Evolutionary conservation across 805 yeast genomes (phyloP).

Genomic region (Yueomyces sp.): DNA sequence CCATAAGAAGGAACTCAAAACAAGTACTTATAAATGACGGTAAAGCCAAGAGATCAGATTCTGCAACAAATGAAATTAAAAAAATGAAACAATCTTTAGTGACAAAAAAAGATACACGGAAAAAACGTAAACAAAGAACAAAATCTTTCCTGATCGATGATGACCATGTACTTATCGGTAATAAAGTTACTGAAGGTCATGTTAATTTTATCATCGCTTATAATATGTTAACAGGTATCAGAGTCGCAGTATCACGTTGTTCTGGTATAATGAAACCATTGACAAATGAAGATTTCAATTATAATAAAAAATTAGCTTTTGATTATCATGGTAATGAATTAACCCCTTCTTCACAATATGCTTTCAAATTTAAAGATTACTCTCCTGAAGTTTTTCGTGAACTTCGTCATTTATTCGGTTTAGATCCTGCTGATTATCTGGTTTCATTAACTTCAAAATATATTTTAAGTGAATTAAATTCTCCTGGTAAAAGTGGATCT

Average conservation of each 20-base stretch:
- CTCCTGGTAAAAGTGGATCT: conserved; percentile 96
- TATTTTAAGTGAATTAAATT: conserved; percentile 78
- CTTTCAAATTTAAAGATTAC: conserved; percentile 93
- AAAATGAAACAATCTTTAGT: conserved; percentile 38
- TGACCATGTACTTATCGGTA: conserved; percentile 51
- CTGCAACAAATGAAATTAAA: conserved; percentile 32
- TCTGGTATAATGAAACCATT: conserved; percentile 73
- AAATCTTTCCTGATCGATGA: conserved; percentile 36
- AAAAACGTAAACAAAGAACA: conserved; percentile 22
- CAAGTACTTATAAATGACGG: conserved; percentile 8
- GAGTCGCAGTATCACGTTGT: conserved; percentile 88
- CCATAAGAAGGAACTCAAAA: background rate
- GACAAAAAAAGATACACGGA: conserved; percentile 29
- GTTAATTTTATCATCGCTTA: conserved; percentile 88
- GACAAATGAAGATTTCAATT: conserved; percentile 50
- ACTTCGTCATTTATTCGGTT: conserved; percentile 61
- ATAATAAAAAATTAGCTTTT: conserved; percentile 71
- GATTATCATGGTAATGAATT: conserved; percentile 76
- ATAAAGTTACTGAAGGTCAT: conserved; percentile 84
- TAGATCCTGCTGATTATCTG: conserved; percentile 92
- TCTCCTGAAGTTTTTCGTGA: conserved; percentile 90
- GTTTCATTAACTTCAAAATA: conserved; percentile 88
- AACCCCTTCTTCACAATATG: conserved; percentile 89
- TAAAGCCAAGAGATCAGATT: conserved; percentile 22
- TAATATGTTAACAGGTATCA: conserved; percentile 92